Base-by-base conservation (phyloP, 2,329 filamentous ascomycete species). In the Orbilia oligospora region DNA sequence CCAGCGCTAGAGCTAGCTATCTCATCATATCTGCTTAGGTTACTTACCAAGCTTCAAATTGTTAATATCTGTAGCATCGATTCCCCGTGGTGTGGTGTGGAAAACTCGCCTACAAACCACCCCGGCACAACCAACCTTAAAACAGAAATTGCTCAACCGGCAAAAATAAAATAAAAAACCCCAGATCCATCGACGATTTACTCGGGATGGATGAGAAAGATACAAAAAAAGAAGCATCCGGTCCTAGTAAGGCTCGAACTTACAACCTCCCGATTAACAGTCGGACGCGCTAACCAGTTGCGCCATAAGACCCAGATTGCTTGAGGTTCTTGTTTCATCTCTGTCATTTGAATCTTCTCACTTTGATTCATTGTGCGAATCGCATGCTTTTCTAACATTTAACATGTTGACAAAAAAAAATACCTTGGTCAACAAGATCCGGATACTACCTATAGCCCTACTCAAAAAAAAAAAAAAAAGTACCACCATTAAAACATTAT, bases 161-260 rank as follows among this genome's bases (percentile, higher is more conserved):
- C 27, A 33, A 33, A 58, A 58, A 22, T 38, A 58, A 58, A 24
- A 56, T n/a, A n/a, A n/a, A n/a, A n/a, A n/a, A n/a, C n/a, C n/a
- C n/a, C 51, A 55, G 2, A 20, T 8, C 44, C 18, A 20, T 46
- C 44, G 16, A 46, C 5, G 27, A 30, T 6, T 30, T 30, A 6
- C 41, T 46, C 41, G 8, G 2, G 4, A 51, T 30, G 27, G 48
- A 51, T 30, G 10, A 58, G 12, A 46, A 64, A 14, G 1, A 10
- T 2, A 18, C 38, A 49, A 49, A 65, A 65, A 18, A 49, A 14
- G 16, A 33, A 65, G 44, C 41, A 65, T 20, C 61, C 61, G 41
- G 61, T 65, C 61, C 56, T 61, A 61, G 56, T 61, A 61, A 61
- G 56, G 56, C 56, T 61, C 56, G 56, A 61, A 61, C 56, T 61